Conservation (phyloP, 306 rosid genomes). For the Senna tora region DNA sequence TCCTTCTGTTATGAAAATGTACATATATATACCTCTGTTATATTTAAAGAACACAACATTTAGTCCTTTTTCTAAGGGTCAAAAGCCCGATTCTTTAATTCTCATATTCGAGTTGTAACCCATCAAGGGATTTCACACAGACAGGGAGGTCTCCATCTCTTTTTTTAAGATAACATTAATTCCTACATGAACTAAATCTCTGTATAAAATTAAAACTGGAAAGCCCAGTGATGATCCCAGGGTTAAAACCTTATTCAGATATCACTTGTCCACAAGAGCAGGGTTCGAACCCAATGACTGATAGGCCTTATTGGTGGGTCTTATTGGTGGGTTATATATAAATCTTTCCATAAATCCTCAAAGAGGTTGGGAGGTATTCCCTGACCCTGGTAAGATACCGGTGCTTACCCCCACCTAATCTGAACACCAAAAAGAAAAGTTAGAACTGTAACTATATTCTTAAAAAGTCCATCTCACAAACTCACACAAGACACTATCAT, state of each 20-base stretch:
- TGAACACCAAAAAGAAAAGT: too few relatives aligned
- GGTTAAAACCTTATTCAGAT: neutral
- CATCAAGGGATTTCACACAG: neutral
- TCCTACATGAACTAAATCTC: neutral
- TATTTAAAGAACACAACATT: neutral
- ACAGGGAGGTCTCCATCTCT: neutral
- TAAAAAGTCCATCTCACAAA: neutral
- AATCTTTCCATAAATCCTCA: too few relatives aligned
- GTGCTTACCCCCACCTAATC: too few relatives aligned
- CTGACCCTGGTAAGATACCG: too few relatives aligned
- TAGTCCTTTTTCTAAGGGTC: neutral
- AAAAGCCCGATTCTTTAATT: neutral
- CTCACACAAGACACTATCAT: neutral
- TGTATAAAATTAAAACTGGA: neutral
- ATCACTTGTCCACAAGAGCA: too few relatives aligned
- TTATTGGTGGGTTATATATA: too few relatives aligned
- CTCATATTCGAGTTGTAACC: neutral
- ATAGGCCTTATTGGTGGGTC: too few relatives aligned
- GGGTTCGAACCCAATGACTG: too few relatives aligned
- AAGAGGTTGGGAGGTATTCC: too few relatives aligned
- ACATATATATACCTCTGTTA: neutral
- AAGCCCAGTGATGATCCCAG: neutral
- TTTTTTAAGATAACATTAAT: neutral
- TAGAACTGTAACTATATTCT: neutral
- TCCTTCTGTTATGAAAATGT: neutral